phyloP scores from a whole-genome alignment of 257 asterid genomes.

The Paulownia fortunei region DNA sequence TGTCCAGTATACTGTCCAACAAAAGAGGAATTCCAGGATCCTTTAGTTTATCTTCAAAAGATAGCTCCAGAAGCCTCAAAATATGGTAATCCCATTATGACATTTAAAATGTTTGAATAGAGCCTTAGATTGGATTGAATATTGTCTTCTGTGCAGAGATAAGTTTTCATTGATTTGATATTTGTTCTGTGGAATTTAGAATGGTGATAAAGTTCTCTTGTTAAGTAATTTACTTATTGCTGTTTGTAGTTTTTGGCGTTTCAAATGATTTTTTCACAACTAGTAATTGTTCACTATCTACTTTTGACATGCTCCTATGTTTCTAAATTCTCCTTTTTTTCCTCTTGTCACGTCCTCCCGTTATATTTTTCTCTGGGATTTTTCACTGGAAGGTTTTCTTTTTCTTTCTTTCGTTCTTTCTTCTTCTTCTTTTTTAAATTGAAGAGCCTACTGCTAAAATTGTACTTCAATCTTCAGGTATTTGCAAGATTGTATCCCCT shows the following conservation, averaged over 20 bases:
- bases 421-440: too few relatives aligned
- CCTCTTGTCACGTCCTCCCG: slow-evolving; percentile 8
- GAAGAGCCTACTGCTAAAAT: slow-evolving; percentile 23
- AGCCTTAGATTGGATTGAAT: slow-evolving; percentile 10
- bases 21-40: slow-evolving; percentile 92
- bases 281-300: background rate
- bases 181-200: background rate
- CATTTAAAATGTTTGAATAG: slow-evolving; percentile 5
- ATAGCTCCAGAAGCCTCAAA: slow-evolving; percentile 96
- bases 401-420: too few relatives aligned
- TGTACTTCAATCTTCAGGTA: slow-evolving; percentile 58
- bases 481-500: slow-evolving; percentile 97
- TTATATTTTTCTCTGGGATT: slow-evolving; percentile 9
- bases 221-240: background rate
- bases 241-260: background rate
- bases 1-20: slow-evolving; percentile 89
- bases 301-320: slow-evolving; percentile 11
- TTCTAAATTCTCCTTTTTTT: background rate
- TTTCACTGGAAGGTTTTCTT: slow-evolving; percentile 12
- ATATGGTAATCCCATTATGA: slow-evolving; percentile 60
- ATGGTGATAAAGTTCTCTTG: slow-evolving; percentile 16
- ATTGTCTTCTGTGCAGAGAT: background rate
- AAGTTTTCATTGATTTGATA: slow-evolving; percentile 22
- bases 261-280: background rate
- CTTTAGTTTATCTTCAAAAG: slow-evolving; percentile 84